Evolutionary conservation across 1,139 yeast species (phyloP).

Genomic region (Hyphopichia fennica): DNA sequence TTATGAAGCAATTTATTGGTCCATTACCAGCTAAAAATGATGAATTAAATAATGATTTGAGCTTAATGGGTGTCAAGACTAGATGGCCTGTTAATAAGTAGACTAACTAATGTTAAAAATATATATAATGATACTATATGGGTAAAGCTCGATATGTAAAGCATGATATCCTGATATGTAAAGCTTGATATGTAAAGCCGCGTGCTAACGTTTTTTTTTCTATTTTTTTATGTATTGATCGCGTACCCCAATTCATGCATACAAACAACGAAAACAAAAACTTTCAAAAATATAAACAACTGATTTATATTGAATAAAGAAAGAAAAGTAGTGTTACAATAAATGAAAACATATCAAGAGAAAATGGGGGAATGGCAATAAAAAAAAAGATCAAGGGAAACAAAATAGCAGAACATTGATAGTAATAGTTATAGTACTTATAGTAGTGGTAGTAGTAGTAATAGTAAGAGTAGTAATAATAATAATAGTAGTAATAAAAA

Average conservation of each 20-base stretch:
- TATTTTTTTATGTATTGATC: too few relatives aligned
- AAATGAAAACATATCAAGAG: neutral
- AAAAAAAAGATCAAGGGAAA: neutral
- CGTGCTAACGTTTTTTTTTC: neutral
- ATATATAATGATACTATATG: neutral
- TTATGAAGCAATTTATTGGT: conserved; percentile 46
- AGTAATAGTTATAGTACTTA: neutral
- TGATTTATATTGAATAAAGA: neutral
- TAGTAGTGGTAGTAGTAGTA: neutral
- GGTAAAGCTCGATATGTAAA: too few relatives aligned
- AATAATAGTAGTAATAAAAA: neutral
- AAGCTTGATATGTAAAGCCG: too few relatives aligned
- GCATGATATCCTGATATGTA: too few relatives aligned
- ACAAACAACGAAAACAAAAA: neutral
- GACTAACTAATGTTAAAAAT: neutral
- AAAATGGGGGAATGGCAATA: neutral
- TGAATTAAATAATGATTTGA: conserved; percentile 37
- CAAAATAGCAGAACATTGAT: too few relatives aligned
- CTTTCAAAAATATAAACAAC: neutral
- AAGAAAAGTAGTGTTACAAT: conserved; percentile 3
- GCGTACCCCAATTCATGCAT: too few relatives aligned
- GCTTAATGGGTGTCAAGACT: conserved; percentile 35
- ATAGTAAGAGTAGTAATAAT: neutral
- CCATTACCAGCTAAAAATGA: conserved; percentile 39
- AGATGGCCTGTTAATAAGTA: conserved; percentile 32